These are phyloP conservation scores for Pseudogymnoascus sp. DNA, from an alignment of 2,329 filamentous ascomycete species.

Conservation along the genomic window DNA sequence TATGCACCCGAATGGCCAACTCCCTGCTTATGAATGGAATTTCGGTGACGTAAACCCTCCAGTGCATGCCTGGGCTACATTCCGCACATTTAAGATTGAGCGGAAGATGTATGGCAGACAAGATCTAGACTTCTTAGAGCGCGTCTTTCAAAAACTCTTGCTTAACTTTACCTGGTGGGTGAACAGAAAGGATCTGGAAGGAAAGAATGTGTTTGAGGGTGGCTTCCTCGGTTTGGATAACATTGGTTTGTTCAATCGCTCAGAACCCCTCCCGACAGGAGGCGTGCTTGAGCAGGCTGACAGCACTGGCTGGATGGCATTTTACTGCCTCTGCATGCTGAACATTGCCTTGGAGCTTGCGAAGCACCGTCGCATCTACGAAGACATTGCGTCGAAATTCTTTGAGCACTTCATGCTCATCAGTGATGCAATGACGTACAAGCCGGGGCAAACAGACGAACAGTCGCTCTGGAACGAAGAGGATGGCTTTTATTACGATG, in stretches of 20 bases:
- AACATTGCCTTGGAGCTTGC: constrained; percentile 93
- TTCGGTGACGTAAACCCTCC: constrained; percentile 96
- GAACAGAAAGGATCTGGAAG: constrained; percentile 87
- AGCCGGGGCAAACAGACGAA: constrained; percentile 59
- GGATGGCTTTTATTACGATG: constrained; percentile 97
- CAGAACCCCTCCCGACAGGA: constrained; percentile 86
- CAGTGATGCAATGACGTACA: constrained; percentile 92
- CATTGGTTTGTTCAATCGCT: constrained; percentile 94
- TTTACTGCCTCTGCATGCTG: constrained; percentile 93
- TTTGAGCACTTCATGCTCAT: constrained; percentile 99
- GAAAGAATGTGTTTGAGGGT: constrained; percentile 96
- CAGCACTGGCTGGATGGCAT: constrained; percentile 98
- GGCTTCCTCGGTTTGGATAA: constrained; percentile 95
- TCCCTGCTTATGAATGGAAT: constrained; percentile 93
- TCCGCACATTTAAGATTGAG: constrained; percentile 96
- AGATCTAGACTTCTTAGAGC: constrained; percentile 89
- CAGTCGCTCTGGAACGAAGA: constrained; percentile 93
- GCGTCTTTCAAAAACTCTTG: constrained; percentile 91
- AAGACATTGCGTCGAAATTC: constrained; percentile 96
- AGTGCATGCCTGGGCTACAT: constrained; percentile 92
- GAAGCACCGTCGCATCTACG: constrained; percentile 89
- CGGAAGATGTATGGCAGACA: constrained; percentile 93
- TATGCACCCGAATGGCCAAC: constrained; percentile 93
- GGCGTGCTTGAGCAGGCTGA: constrained; percentile 93
- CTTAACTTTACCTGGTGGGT: constrained; percentile 99